Evolutionary conservation across 2,329 filamentous ascomycete species (phyloP).

Genomic region (Diaporthe aspalathi): DNA sequence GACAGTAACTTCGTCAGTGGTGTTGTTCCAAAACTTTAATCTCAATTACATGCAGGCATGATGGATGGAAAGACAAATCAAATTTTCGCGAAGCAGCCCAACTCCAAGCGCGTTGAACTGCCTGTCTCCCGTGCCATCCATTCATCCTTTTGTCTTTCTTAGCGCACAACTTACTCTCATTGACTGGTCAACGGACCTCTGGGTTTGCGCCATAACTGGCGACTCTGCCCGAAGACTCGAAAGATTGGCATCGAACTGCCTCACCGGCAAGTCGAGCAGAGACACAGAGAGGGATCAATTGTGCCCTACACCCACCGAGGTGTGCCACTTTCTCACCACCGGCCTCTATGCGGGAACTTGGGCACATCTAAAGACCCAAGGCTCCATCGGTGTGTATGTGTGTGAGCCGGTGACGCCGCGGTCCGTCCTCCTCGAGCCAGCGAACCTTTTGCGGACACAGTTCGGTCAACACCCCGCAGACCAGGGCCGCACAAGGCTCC

Average conservation of each 20-base stretch:
- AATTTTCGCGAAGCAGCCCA: background rate
- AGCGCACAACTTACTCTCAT: background rate
- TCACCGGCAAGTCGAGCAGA: too few species aligned
- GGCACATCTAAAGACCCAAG: background rate
- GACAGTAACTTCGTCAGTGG: background rate
- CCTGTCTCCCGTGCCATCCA: too few species aligned
- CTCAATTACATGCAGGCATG: background rate
- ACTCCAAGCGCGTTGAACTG: background rate
- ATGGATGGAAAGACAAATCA: background rate
- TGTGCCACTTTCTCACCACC: too few species aligned
- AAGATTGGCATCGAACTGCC: too few species aligned
- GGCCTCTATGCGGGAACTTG: background rate
- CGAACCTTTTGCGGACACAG: background rate
- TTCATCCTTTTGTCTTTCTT: background rate
- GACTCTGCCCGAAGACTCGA: too few species aligned
- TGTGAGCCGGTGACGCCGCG: background rate
- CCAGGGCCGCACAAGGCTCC: background rate
- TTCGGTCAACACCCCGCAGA: background rate
- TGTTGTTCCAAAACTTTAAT: background rate
- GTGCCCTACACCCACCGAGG: too few species aligned
- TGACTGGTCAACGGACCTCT: background rate
- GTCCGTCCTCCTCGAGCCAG: background rate
- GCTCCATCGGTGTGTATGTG: background rate
- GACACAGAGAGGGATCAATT: background rate
- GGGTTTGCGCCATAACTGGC: too few species aligned